These are phyloP conservation scores for Claviceps quebecensis DNA, from an alignment of 2,329 filamentous ascomycete genomes.

Conservation along the genomic window DNA sequence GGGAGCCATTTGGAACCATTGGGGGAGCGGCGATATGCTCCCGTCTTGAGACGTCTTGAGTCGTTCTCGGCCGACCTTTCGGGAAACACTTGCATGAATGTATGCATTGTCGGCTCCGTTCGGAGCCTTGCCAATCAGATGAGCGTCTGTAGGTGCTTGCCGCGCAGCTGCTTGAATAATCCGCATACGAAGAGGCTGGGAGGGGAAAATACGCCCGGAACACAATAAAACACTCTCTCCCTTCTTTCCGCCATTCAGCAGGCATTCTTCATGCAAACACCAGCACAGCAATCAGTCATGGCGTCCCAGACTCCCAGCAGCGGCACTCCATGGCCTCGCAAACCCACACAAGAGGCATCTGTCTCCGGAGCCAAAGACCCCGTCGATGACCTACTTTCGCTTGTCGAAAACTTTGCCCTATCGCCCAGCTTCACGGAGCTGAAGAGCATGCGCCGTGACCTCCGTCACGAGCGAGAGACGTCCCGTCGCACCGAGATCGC, in stretches of 20 bases:
- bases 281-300: not conserved
- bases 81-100: not conserved
- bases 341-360: not conserved
- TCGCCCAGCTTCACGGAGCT: not conserved
- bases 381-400: conserved; percentile 4
- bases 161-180: not conserved
- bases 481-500: not conserved
- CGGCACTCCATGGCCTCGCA: not conserved
- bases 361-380: not conserved
- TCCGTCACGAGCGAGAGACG: not conserved
- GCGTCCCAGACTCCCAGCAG: not conserved
- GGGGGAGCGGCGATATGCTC: no score
- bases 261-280: not conserved
- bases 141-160: no score
- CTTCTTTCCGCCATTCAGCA: not conserved
- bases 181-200: not conserved
- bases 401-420: not conserved
- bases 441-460: not conserved
- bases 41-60: no score
- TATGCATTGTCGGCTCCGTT: not conserved
- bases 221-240: not conserved
- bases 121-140: no score
- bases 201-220: not conserved
- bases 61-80: not conserved
- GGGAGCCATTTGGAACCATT: no score